phyloP scores from a whole-genome alignment of 805 yeast genomes.

The Wickerhamomyces chaumierensis region DNA sequence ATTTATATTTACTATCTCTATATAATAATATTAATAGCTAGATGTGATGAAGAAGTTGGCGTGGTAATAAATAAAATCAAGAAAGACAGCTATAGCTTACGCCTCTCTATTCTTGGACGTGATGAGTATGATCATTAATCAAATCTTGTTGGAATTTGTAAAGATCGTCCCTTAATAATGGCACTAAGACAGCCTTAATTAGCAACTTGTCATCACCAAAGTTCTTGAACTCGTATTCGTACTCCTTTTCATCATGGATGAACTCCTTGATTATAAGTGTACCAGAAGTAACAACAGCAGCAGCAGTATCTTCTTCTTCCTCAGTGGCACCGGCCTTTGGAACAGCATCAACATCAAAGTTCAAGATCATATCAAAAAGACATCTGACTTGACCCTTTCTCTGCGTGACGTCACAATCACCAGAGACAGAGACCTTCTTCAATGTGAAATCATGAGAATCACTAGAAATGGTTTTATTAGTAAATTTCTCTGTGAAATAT shows the following conservation, averaged over 20 bases:
- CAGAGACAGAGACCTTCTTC: constrained; percentile 33
- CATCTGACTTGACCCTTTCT: constrained; percentile 75
- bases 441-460: constrained; percentile 21
- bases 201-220: constrained; percentile 25
- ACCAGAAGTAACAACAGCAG: constrained; percentile 24
- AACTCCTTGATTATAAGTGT: constrained; percentile 50
- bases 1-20: too few species aligned
- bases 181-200: constrained; percentile 39
- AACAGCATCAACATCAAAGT: constrained; percentile 31
- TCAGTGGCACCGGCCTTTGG: constrained; percentile 24
- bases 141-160: constrained; percentile 52
- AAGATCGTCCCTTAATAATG: constrained; percentile 36
- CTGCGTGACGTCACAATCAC: constrained; percentile 78
- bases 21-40: too few species aligned
- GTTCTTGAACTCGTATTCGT: constrained; percentile 42
- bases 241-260: constrained; percentile 66
- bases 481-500: constrained; percentile 32
- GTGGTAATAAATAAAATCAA: too few species aligned
- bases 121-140: constrained; percentile 48
- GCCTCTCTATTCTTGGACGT: constrained; percentile 54
- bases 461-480: constrained; percentile 13
- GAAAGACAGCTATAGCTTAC: too few species aligned
- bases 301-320: constrained; percentile 1
- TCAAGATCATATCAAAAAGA: constrained; percentile 54
- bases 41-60: too few species aligned